These are phyloP conservation scores for Elsinoe arachidis DNA, from an alignment of 2,329 filamentous ascomycete genomes.

Conservation along the genomic window DNA sequence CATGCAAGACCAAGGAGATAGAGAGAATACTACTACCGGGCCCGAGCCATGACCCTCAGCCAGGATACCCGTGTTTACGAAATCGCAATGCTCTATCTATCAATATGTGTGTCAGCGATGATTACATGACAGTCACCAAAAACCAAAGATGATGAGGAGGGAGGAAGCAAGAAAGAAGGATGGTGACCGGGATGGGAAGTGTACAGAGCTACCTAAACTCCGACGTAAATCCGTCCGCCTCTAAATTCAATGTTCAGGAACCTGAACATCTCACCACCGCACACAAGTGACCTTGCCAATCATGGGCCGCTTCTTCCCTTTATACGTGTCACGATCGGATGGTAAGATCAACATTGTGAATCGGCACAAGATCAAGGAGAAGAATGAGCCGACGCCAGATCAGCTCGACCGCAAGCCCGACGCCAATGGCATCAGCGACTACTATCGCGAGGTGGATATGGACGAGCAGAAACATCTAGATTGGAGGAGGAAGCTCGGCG, in stretches of 20 bases:
- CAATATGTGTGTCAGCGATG: too few relatives aligned
- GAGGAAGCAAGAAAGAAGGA: too few relatives aligned
- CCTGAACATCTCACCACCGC: not conserved
- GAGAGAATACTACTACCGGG: too few relatives aligned
- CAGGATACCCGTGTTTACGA: too few relatives aligned
- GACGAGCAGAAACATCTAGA: constrained; percentile 48
- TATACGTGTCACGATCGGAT: constrained; percentile 42
- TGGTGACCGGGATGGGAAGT: too few relatives aligned
- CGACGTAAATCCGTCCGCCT: not conserved
- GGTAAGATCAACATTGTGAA: constrained; percentile 41
- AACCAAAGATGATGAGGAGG: too few relatives aligned
- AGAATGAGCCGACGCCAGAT: constrained; percentile 42
- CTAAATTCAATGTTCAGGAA: not conserved
- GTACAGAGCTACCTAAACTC: too few relatives aligned
- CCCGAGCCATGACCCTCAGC: too few relatives aligned
- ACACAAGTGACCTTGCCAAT: not conserved
- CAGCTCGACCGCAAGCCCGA: constrained; percentile 47
- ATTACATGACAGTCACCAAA: too few relatives aligned
- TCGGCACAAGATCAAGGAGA: constrained; percentile 43
- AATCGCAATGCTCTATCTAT: too few relatives aligned
- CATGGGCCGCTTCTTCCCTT: constrained; percentile 40
- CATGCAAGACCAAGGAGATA: too few relatives aligned
- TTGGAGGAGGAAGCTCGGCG: constrained; percentile 51
- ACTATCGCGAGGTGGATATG: constrained; percentile 42
- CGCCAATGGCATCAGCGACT: constrained; percentile 46